Conservation (phyloP, 108 stramenopile genomes). For the Fragilaria crotonensis region DNA sequence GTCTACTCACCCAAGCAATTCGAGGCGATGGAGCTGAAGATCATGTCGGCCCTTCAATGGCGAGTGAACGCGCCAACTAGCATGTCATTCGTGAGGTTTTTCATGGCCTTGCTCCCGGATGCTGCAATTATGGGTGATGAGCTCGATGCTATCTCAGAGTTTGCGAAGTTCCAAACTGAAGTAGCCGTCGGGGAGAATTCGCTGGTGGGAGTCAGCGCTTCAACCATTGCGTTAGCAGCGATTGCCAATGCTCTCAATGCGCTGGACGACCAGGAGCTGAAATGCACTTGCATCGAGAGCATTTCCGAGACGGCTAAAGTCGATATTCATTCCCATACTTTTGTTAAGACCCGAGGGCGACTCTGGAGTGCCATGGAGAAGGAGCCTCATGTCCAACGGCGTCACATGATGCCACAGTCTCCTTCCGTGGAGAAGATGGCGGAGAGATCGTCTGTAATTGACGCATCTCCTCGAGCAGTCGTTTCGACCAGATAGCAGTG, state of each 20-base stretch:
- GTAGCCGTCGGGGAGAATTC: constrained; percentile 16
- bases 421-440: background rate
- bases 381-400: background rate
- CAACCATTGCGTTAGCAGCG: constrained; percentile 25
- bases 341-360: background rate
- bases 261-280: background rate
- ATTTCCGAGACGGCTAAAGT: background rate
- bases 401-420: background rate
- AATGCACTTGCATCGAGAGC: background rate
- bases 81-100: constrained; percentile 6
- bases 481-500: no score
- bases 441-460: background rate
- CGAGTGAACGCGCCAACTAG: constrained; percentile 34
- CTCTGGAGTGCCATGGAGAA: background rate
- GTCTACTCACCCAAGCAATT: constrained; percentile 33
- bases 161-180: constrained; percentile 25
- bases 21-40: constrained; percentile 37
- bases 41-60: constrained; percentile 40
- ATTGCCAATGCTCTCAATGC: constrained; percentile 27
- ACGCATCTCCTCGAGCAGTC: background rate
- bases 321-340: background rate
- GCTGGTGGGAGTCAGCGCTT: constrained; percentile 5
- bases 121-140: constrained; percentile 3
- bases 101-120: constrained; percentile 15
- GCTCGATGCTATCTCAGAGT: constrained; percentile 15